These are phyloP conservation scores for Boletus smithii DNA, from an alignment of 1,284 basidiomycete genomes.

Conservation along the genomic window DNA sequence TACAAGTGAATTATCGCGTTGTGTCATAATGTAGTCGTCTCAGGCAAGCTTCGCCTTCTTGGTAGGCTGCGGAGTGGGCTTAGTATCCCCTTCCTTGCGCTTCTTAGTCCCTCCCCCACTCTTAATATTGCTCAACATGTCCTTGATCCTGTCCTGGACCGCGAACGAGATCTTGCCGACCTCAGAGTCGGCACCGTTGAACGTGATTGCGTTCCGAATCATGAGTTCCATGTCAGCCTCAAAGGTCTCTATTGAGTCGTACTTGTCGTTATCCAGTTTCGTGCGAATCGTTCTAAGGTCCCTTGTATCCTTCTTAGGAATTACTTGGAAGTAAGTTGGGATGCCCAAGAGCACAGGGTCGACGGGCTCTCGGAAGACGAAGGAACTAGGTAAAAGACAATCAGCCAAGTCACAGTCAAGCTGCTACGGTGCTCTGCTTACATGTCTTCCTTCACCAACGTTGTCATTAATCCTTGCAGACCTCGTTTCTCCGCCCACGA, in stretches of 20 bases:
- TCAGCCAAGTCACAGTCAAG: conserved; percentile 3
- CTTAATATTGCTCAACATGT: conserved; percentile 49
- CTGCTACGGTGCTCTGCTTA: conserved; percentile 42
- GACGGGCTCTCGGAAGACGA: conserved; percentile 84
- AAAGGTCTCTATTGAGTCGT: conserved; percentile 72
- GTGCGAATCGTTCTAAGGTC: conserved; percentile 82
- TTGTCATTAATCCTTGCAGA: conserved; percentile 69
- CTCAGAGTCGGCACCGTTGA: conserved; percentile 80
- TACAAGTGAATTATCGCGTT: conserved; percentile 31
- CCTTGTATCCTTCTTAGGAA: conserved; percentile 81
- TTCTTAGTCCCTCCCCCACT: conserved; percentile 49
- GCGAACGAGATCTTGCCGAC: conserved; percentile 61
- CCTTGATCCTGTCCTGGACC: conserved; percentile 49
- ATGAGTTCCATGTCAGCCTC: conserved; percentile 84
- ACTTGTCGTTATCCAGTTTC: conserved; percentile 82
- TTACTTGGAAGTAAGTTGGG: conserved; percentile 80
- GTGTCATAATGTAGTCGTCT: conserved; percentile 28
- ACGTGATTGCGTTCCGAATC: conserved; percentile 80
- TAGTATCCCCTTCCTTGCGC: conserved; percentile 60
- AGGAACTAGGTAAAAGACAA: conserved; percentile 46
- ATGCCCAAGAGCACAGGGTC: conserved; percentile 74
- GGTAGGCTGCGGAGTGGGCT: conserved; percentile 55
- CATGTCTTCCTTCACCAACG: conserved; percentile 70
- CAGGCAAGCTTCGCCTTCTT: conserved; percentile 63
- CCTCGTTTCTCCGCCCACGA: conserved; percentile 80